phyloP scores from a whole-genome alignment of 257 asterid species.

The Apocynum venetum region DNA sequence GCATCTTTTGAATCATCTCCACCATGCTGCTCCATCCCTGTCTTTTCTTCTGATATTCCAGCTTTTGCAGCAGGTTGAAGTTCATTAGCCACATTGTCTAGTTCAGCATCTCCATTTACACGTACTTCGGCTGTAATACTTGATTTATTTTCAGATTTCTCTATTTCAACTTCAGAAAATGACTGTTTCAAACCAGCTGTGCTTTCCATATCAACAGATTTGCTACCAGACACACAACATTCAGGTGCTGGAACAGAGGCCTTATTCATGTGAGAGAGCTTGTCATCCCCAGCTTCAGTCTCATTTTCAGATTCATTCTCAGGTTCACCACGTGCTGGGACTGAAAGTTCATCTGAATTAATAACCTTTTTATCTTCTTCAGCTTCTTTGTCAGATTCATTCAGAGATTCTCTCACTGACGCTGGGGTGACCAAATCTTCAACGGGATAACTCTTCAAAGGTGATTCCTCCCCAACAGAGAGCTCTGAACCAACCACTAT shows the following conservation, averaged over 20 bases:
- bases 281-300: neutral
- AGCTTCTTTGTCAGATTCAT: neutral
- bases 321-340: neutral
- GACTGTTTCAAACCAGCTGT: neutral
- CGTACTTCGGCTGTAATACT: neutral
- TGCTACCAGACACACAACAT: neutral
- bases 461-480: neutral
- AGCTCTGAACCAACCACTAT: neutral
- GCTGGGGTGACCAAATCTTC: neutral
- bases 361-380: neutral
- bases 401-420: neutral
- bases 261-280: neutral
- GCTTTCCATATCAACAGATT: neutral
- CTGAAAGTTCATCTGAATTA: neutral
- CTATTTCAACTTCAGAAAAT: slow-evolving; percentile 6
- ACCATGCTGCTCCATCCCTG: slow-evolving; percentile 12
- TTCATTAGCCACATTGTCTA: slow-evolving; percentile 13
- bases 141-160: slow-evolving; percentile 2
- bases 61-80: neutral
- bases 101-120: slow-evolving; percentile 10
- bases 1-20: slow-evolving; percentile 11
- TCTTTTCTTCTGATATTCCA: slow-evolving; percentile 7
- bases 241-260: neutral
- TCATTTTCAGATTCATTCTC: neutral
- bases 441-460: neutral